Base-by-base conservation (phyloP, 2,329 filamentous ascomycete species). In the Cladophialophora chaetospira region DNA sequence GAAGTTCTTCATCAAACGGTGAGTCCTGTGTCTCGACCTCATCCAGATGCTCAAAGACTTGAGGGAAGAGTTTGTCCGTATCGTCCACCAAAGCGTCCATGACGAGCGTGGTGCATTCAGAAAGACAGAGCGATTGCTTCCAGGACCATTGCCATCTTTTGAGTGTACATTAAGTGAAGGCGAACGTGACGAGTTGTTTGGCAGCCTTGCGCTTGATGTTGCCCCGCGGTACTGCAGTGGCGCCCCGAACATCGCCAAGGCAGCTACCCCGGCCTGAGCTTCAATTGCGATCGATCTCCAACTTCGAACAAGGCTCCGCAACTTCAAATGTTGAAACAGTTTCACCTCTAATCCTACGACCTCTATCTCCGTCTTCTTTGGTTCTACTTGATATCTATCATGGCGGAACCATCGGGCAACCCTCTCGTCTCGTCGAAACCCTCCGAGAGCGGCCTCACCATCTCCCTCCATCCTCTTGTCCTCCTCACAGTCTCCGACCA, bases 401-500 rank as follows among this genome's bases (percentile, higher is more conserved):
- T 86, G 81, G 77, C 77, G 55, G 72, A 77, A 59, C 62, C 71
- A 9, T 35, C 63, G 15, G 28, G 57, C 23, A 86, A 85, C 65
- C 77, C 84, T 51, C 79, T 89, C 60, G 71, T 91, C 44, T 89
- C 87, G 4, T 80, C 79, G 56, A 88, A 85, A 73, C 81, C 84
- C 4, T 84, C 84, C 38, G 89, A 94, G 72, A 87, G 87, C 17
- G 84, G 85, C 48, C 84, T 95, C 42, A 87, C 91, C 63, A 85
- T 91, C 54, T 85, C 91, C 66, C 84, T 99, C 15, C 94, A 99
- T 69, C 94, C 94, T 23, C 86, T 99, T 46, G 92, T 96, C 50
- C 88, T 97, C 64, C 89, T 99, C 75, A 95, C 89, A 63, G 94
- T 99, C 68, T 96, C 93, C 66, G 94, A 99, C 74, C 95, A 96